These are phyloP conservation scores for Solanum hybrid DNA, from an alignment of 305 asterid species.

Conservation along the genomic window DNA sequence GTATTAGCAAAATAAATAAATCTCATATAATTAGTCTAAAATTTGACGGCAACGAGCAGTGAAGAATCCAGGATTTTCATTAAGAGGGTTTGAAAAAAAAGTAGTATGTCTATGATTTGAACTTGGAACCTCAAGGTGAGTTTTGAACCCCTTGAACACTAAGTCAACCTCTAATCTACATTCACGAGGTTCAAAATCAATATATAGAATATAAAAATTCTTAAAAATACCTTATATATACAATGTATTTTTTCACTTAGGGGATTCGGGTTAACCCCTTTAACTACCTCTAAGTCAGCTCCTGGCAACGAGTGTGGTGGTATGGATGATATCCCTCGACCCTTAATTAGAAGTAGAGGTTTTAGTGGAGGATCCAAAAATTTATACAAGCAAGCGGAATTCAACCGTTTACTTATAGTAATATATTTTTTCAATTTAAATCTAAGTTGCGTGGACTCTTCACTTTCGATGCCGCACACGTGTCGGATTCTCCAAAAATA, in stretches of 20 bases:
- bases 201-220: no score
- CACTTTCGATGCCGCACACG: no score
- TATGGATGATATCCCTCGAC: not conserved
- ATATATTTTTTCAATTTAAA: not conserved
- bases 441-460: no score
- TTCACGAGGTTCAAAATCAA: not conserved
- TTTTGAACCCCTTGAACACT: not conserved
- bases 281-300: not conserved
- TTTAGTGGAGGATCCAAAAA: no score
- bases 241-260: not conserved
- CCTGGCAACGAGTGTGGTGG: not conserved
- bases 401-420: not conserved
- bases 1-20: not conserved
- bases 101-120: not conserved
- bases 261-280: not conserved
- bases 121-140: not conserved
- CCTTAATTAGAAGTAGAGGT: not conserved
- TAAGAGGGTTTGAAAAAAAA: not conserved
- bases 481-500: no score
- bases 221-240: no score
- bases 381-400: no score
- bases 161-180: not conserved
- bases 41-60: not conserved
- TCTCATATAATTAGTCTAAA: not conserved
- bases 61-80: not conserved